A percentile compares a stretch with the other conserved stretches of the same genome.
Conservation (phyloP, 768 basidiomycete genomes). For the Lactarius hatsudake region DNA sequence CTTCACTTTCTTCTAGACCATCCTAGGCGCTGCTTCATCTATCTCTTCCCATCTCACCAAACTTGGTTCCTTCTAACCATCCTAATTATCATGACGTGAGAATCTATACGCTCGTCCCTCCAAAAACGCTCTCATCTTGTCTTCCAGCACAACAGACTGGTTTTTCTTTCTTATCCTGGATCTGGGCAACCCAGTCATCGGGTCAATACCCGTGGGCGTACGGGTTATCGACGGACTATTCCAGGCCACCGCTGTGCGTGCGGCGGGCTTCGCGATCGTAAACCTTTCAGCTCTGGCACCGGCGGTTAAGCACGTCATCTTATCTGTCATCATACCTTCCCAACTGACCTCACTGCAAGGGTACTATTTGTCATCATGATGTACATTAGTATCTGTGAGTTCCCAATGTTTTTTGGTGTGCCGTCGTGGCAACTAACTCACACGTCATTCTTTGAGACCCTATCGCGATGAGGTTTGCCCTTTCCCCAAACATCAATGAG, state of each 20-base stretch:
- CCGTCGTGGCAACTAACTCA: slow-evolving; percentile 11
- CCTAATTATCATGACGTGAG: slow-evolving; percentile 68
- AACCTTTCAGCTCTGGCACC: slow-evolving; percentile 73
- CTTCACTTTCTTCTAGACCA: slow-evolving; percentile 92
- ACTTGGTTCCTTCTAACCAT: slow-evolving; percentile 85
- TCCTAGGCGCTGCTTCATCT: slow-evolving; percentile 87
- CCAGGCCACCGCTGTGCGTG: slow-evolving; percentile 78
- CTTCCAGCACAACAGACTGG: slow-evolving; percentile 73
- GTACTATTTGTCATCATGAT: slow-evolving; percentile 92
- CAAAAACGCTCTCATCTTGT: background rate
- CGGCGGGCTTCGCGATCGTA: slow-evolving; percentile 85
- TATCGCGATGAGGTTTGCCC: slow-evolving; percentile 69
- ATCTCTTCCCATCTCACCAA: slow-evolving; percentile 90
- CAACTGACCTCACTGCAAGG: slow-evolving; percentile 39
- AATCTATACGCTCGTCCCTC: background rate
- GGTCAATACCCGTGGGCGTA: slow-evolving; percentile 63
- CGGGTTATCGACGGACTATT: slow-evolving; percentile 73
- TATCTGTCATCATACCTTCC: background rate
- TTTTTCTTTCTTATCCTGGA: slow-evolving; percentile 87
- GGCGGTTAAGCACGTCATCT: slow-evolving; percentile 70
- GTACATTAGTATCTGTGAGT: slow-evolving; percentile 82
- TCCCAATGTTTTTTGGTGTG: slow-evolving; percentile 17
- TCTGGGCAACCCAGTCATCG: slow-evolving; percentile 70
- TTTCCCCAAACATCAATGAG: background rate
- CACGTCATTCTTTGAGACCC: slow-evolving; percentile 48